These are phyloP conservation scores for Exobasidium rhododendri DNA, from an alignment of 1,284 basidiomycete genomes.

Conservation along the genomic window DNA sequence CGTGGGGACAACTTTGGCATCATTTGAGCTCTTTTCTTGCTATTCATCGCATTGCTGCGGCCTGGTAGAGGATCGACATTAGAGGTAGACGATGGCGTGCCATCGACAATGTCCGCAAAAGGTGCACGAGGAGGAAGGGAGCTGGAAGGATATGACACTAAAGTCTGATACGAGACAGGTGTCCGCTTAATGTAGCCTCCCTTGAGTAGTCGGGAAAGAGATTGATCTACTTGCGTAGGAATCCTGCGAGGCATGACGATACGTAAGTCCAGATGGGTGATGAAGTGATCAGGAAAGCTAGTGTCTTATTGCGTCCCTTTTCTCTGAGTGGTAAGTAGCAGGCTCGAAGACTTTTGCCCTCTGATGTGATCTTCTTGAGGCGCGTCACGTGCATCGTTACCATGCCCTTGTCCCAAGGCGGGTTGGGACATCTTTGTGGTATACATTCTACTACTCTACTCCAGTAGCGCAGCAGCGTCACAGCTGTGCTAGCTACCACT, in stretches of 20 bases:
- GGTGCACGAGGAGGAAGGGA: conserved; percentile 74
- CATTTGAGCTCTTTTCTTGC: conserved; percentile 27
- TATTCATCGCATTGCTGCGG: conserved; percentile 25
- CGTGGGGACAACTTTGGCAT: conserved; percentile 62
- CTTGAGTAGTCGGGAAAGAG: conserved; percentile 76
- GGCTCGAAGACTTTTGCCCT: no score
- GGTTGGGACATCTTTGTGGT: no score
- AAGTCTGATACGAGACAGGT: conserved; percentile 82
- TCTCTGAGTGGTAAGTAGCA: no score
- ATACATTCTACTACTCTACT: no score
- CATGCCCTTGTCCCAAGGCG: no score
- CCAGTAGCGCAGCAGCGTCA: no score
- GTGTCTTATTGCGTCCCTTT: no score
- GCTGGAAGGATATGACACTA: conserved; percentile 80
- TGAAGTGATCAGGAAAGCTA: background rate
- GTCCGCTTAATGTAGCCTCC: conserved; percentile 67
- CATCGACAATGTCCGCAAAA: conserved; percentile 59
- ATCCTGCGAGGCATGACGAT: conserved; percentile 82
- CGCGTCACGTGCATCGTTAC: no score
- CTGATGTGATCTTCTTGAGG: no score
- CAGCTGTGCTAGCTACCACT: no score
- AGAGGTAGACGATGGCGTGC: conserved; percentile 40
- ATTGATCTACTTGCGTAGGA: conserved; percentile 81
- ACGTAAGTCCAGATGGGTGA: background rate
- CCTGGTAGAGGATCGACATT: conserved; percentile 29